Evolutionary conservation across 345 rosid genomes (phyloP), one percentile per base, ranked within the genome.

Genomic region (Brassica juncea): DNA sequence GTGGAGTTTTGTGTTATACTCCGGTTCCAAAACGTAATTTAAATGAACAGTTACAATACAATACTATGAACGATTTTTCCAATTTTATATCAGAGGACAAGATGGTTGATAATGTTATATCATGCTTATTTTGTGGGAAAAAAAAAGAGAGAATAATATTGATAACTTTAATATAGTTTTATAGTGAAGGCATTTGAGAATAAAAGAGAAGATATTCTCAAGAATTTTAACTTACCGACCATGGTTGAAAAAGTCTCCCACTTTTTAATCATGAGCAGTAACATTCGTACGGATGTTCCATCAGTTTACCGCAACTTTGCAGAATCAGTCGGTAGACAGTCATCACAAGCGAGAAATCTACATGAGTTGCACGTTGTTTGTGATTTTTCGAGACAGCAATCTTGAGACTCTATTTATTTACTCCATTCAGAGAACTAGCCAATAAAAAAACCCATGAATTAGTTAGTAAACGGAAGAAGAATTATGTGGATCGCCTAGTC

Each of bases 231-330:
- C 70, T 73, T 79, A 59, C 78, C 64, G 64, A 66, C 73, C 42
- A 44, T 67, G 32, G 42, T 62, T 39, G 44, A 72, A 72, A 66
- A 34, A 39, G 72, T 64, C 16, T 31, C 10, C 7, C 15, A 25
- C 30, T 77, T 54, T 76, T 15, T n/a, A 25, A 54, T 27, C 66
- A 71, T 3, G 9, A 77, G 67, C 68, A 25, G 64, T 10, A 25
- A 58, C 63, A 2, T 87, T 76, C 64, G 84, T 65, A 95, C 83
- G 65, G 90, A 84, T 70, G 88, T 77, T 78, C 99, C 99, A 78
- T 93, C 91, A 84, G 87, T 81, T 66, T 77, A 87, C 99, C 98
- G 90, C 87, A 95, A 72, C 83, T 79, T 89, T 73, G 97, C 97
- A 34, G 99, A 91, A 21, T 92, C 94, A 84, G 99, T 93, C 23